Conservation (phyloP, 495 filamentous ascomycete species). For the Trichoderma reesei region DNA sequence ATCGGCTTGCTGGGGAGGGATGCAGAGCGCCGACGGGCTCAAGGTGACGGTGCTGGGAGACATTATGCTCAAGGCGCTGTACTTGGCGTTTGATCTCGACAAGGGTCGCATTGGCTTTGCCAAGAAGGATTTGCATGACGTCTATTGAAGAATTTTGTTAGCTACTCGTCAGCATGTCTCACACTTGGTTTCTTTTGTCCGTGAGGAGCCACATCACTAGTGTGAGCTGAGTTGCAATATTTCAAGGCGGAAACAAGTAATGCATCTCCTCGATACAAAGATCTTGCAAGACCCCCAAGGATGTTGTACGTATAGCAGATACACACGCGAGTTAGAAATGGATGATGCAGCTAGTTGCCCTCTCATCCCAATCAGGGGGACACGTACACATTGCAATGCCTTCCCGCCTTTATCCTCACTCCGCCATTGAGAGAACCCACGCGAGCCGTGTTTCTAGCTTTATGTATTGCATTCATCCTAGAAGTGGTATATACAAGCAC, state of each 20-base stretch:
- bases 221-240: no score
- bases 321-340: not conserved
- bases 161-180: not conserved
- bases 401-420: no score
- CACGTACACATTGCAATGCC: not conserved
- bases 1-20: constrained; percentile 46
- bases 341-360: not conserved
- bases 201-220: no score
- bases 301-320: no score
- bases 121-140: constrained; percentile 14
- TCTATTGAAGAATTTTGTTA: not conserved
- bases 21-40: constrained; percentile 50
- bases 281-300: no score
- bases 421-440: no score
- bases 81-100: constrained; percentile 51
- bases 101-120: constrained; percentile 44
- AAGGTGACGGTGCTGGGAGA: constrained; percentile 59
- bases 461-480: constrained; percentile 7
- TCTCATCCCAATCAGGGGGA: not conserved
- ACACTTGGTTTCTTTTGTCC: not conserved
- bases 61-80: constrained; percentile 63
- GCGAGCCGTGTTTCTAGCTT: not conserved
- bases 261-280: no score
- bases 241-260: no score
- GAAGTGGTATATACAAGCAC: constrained; percentile 6